Base-by-base conservation (phyloP, 164 flowering plant genomes). In the Sextonia rubra region DNA sequence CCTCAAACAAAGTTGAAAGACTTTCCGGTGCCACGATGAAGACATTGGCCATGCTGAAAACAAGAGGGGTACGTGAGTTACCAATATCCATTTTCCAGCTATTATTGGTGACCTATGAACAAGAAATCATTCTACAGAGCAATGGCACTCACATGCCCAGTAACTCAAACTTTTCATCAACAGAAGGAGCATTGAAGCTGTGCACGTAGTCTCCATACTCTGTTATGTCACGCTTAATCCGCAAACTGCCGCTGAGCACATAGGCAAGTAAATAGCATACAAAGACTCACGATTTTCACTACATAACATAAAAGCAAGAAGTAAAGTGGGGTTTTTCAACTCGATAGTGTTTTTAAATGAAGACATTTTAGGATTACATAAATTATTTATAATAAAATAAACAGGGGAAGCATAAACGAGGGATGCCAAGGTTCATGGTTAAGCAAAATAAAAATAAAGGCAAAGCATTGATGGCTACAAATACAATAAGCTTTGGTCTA, bases 11-110 rank as follows among this genome's bases (percentile, higher is more conserved):
- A 17, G 90, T 84, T 49, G 95, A 81, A 58, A 96, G 90, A 75
- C 99, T 93, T 75, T 96, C 99, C 55, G 99, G 98, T 72, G 99
- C 98, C 70, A 96, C 99, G 60, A 93, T 90, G 68, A 96, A 93
- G 82, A 90, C 97, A 85, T 93, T 96, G 80, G 99, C 99, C 93
- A 96, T 77, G 79, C 99, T 96, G 88, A 64, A 84, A 30, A 55
- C 0, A 70, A 14, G 75, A 52, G 56, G n/a, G 25, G 25, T 9
- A n/a, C 52, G 27, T 18, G 2, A 56, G 2, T 20, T 29, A 64
- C 65, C 23, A 64, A 64, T 14, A 52, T 52, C 58, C 58, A 52
- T n/a, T n/a, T n/a, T n/a, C n/a, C n/a, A n/a, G 20, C 58, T 4
- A 52, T 52, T 15, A 52, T 37, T 8, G 44, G 44, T 37, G 44